Percentiles rank a stretch among this genome's conserved stretches.
These are phyloP conservation scores for Gossypium aridum DNA, from an alignment of 441 rosid species.

Conservation along the genomic window DNA sequence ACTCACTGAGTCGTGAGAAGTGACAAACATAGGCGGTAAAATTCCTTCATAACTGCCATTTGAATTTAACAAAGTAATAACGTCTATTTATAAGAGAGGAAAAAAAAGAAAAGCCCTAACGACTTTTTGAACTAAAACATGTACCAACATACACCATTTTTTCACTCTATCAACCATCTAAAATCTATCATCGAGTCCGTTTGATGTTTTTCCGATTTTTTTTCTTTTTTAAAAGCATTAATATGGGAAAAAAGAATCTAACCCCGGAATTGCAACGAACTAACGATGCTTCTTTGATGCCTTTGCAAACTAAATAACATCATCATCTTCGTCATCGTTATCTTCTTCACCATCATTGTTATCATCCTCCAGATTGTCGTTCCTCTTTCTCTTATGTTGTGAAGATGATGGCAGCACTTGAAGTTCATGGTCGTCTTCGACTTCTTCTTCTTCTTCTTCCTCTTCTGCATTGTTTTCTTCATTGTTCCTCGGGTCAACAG, in stretches of 20 bases:
- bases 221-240: too few relatives aligned
- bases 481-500: constrained; percentile 45
- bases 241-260: constrained; percentile 11
- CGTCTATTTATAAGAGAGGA: constrained; percentile 18
- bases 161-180: constrained; percentile 12
- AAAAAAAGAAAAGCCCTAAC: constrained; percentile 30
- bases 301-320: constrained; percentile 24
- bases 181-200: constrained; percentile 8
- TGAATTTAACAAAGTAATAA: constrained; percentile 25
- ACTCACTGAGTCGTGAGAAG: neutral
- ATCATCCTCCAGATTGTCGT: constrained; percentile 20
- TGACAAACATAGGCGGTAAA: constrained; percentile 22
- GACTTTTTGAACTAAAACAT: constrained; percentile 31
- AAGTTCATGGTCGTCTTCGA: constrained; percentile 35
- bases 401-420: constrained; percentile 36
- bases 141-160: constrained; percentile 12
- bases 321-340: constrained; percentile 30
- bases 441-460: constrained; percentile 34
- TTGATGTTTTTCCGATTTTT: too few relatives aligned
- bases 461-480: constrained; percentile 42
- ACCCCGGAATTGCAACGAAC: neutral
- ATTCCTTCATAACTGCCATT: constrained; percentile 29
- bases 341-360: constrained; percentile 24
- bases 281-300: constrained; percentile 43
- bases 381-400: constrained; percentile 47